phyloP scores from a whole-genome alignment of 768 basidiomycete genomes.

The Cytidiella melzeri region DNA sequence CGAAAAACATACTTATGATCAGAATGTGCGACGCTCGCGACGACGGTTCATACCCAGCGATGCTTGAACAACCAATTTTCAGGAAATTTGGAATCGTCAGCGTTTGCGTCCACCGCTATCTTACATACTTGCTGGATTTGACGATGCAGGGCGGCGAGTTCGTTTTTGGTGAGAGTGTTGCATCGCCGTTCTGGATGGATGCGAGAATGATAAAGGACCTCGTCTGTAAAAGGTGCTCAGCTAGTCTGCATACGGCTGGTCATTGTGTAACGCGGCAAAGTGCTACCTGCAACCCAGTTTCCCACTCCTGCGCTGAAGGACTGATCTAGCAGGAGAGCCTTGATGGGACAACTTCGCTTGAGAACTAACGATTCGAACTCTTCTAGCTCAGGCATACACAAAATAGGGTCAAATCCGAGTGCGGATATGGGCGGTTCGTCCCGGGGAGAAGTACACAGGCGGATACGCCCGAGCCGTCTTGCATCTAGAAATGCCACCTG shows the following conservation, averaged over 20 bases:
- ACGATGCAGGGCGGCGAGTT: constrained; percentile 45
- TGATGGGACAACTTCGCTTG: constrained; percentile 60
- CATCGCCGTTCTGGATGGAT: constrained; percentile 69
- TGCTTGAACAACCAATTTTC: constrained; percentile 61
- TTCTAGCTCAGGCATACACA: constrained; percentile 54
- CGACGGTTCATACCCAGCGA: constrained; percentile 61
- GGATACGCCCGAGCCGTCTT: constrained; percentile 64
- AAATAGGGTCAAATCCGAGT: constrained; percentile 73
- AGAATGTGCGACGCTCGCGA: too few species aligned
- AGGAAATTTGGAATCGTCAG: constrained; percentile 64
- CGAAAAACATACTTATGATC: not conserved
- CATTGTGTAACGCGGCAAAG: constrained; percentile 6
- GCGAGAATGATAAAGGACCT: constrained; percentile 67
- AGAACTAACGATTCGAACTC: constrained; percentile 43
- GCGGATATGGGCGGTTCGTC: constrained; percentile 64
- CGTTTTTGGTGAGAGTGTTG: constrained; percentile 43
- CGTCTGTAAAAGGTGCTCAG: constrained; percentile 34
- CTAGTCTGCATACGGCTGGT: not conserved
- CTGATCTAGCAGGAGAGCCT: constrained; percentile 73
- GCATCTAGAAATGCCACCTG: constrained; percentile 70
- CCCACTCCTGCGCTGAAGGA: constrained; percentile 78
- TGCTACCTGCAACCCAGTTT: constrained; percentile 72
- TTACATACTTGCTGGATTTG: constrained; percentile 50
- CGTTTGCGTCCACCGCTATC: constrained; percentile 61
- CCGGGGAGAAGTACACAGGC: constrained; percentile 51